A percentile compares a stretch with the other conserved stretches of the same genome.
phyloP scores from a whole-genome alignment of 805 yeast genomes.

The Cyberlindnera petersonii region DNA sequence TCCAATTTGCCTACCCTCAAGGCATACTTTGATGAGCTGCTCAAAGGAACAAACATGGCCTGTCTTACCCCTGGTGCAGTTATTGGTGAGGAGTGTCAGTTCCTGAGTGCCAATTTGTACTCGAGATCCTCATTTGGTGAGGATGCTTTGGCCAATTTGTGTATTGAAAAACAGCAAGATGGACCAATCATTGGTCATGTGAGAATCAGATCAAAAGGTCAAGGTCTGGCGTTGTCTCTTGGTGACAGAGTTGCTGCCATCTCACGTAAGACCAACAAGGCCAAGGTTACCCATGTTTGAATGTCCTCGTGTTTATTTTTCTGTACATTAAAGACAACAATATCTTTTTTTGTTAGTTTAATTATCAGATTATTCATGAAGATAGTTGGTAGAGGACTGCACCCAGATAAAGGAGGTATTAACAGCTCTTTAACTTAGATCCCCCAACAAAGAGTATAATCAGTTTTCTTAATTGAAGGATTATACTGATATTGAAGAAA shows the following conservation, averaged over 20 bases:
- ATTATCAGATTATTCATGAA: too few species aligned
- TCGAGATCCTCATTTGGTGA: constrained; percentile 94
- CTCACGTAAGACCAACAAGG: constrained; percentile 52
- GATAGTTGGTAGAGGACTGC: too few species aligned
- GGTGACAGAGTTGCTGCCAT: constrained; percentile 92
- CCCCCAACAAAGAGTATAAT: too few species aligned
- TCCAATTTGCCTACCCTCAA: constrained; percentile 63
- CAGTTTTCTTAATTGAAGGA: too few species aligned
- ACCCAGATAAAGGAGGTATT: too few species aligned
- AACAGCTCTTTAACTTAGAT: too few species aligned
- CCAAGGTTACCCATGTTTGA: constrained; percentile 30
- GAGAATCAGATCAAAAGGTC: constrained; percentile 95
- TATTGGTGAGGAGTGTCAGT: constrained; percentile 85
- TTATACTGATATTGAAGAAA: too few species aligned
- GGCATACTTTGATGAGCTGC: constrained; percentile 70
- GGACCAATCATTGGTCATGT: constrained; percentile 90
- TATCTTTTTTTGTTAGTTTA: too few species aligned
- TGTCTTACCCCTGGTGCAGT: constrained; percentile 89
- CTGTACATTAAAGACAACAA: too few species aligned
- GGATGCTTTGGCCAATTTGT: constrained; percentile 92
- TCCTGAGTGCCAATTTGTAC: constrained; percentile 90
- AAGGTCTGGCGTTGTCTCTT: constrained; percentile 89
- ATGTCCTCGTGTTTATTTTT: not conserved
- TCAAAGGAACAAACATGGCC: constrained; percentile 87
- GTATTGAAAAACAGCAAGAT: constrained; percentile 75